A percentile compares a stretch with the other conserved stretches of the same genome.
Evolutionary conservation across 1,284 basidiomycete species (phyloP).

Genomic region (Papiliotrema laurentii): DNA sequence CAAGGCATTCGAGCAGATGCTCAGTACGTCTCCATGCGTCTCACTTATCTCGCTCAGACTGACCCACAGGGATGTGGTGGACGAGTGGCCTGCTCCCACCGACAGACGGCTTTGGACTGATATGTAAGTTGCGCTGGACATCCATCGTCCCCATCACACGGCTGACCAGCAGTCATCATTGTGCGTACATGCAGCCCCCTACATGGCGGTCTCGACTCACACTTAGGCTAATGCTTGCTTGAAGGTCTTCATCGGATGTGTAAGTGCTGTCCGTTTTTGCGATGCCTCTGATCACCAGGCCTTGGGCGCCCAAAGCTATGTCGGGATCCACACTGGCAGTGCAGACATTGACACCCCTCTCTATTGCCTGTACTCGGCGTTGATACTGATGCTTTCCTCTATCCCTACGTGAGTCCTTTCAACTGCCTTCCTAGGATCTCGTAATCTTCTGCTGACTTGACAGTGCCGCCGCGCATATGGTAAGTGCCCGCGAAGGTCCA

Average conservation of each 20-base stretch:
- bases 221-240: slow-evolving; percentile 27
- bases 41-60: neutral
- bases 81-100: neutral
- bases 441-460: too few relatives aligned
- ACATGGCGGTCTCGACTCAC: neutral
- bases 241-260: slow-evolving; percentile 32
- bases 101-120: slow-evolving; percentile 13
- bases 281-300: slow-evolving; percentile 8
- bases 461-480: too few relatives aligned
- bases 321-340: slow-evolving; percentile 23
- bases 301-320: slow-evolving; percentile 26
- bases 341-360: slow-evolving; percentile 24
- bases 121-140: slow-evolving; percentile 2
- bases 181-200: slow-evolving; percentile 2
- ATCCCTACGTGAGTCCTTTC: slow-evolving; percentile 24
- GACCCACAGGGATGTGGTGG: neutral
- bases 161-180: slow-evolving; percentile 13
- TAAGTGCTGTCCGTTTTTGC: slow-evolving; percentile 2
- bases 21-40: slow-evolving; percentile 5
- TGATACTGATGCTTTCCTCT: slow-evolving; percentile 26
- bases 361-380: slow-evolving; percentile 28
- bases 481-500: too few relatives aligned
- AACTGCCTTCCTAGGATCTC: too few relatives aligned
- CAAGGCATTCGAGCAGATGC: slow-evolving; percentile 10
- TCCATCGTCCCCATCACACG: neutral